Percentiles rank a stretch among this genome's conserved stretches.
phyloP scores from a whole-genome alignment of 1,139 yeast species.

The Meyerozyma guilliermondii region DNA sequence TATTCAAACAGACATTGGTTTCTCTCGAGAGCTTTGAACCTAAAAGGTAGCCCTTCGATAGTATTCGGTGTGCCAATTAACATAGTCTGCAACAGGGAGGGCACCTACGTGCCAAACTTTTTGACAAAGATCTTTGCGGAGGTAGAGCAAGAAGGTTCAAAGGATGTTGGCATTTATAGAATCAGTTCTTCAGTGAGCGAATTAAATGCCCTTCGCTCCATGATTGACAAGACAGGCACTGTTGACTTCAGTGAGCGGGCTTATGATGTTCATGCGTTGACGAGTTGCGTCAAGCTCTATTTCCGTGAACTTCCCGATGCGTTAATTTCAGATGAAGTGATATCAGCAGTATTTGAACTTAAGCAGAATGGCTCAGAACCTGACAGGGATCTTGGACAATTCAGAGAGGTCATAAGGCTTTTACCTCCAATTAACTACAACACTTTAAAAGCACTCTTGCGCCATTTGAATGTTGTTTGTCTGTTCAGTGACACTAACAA shows the following conservation, averaged over 20 bases:
- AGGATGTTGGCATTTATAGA: constrained; percentile 89
- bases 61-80: constrained; percentile 90
- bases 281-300: constrained; percentile 83
- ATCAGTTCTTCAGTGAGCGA: constrained; percentile 86
- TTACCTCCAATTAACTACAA: constrained; percentile 66
- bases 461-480: constrained; percentile 64
- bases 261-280: constrained; percentile 82
- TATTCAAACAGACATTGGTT: constrained; percentile 56
- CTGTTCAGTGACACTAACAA: constrained; percentile 57
- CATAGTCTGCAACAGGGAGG: constrained; percentile 70
- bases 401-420: constrained; percentile 39
- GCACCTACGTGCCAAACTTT: constrained; percentile 56
- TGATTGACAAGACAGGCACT: constrained; percentile 69
- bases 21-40: constrained; percentile 37
- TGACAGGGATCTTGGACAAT: constrained; percentile 24
- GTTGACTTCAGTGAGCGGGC: constrained; percentile 56
- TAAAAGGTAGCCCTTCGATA: constrained; percentile 21
- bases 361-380: constrained; percentile 26
- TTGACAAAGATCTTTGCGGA: constrained; percentile 62
- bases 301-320: constrained; percentile 90
- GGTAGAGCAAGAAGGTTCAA: constrained; percentile 77
- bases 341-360: constrained; percentile 43
- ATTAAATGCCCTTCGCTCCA: constrained; percentile 60
- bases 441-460: constrained; percentile 59
- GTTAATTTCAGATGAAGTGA: constrained; percentile 52